Conservation (phyloP, 768 basidiomycete species). For the Mycena epipterygia region DNA sequence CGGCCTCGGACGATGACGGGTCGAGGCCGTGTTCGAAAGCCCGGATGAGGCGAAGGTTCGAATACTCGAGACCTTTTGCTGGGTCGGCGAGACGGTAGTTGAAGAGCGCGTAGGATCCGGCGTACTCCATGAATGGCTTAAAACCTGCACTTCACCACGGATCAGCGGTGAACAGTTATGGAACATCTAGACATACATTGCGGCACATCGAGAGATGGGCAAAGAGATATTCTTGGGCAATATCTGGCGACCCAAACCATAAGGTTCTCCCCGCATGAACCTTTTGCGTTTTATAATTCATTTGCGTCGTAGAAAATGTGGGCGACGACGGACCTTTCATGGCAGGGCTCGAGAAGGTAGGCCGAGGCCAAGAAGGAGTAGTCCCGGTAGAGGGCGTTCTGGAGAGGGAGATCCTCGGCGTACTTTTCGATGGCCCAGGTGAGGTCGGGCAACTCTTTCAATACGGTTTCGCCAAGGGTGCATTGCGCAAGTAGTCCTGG, state of each 20-base stretch:
- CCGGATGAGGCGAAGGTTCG: conserved; percentile 50
- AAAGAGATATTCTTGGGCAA: conserved; percentile 43
- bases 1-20: conserved; percentile 41
- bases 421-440: conserved; percentile 39
- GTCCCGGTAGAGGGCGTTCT: conserved; percentile 45
- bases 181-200: conserved; percentile 33
- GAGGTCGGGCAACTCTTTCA: conserved; percentile 42
- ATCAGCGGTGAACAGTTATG: neutral
- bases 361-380: conserved; percentile 48
- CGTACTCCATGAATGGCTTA: conserved; percentile 51
- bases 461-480: conserved; percentile 45
- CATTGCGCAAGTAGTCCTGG: conserved; percentile 45
- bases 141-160: conserved; percentile 31
- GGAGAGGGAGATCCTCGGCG: conserved; percentile 36
- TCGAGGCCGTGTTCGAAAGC: conserved; percentile 48
- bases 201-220: conserved; percentile 44
- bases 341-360: conserved; percentile 49
- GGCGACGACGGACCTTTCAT: conserved; percentile 41
- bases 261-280: conserved; percentile 42
- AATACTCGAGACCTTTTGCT: conserved; percentile 41
- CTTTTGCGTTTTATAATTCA: no score
- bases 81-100: conserved; percentile 42
- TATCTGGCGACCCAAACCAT: conserved; percentile 43
- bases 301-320: no score
- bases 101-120: conserved; percentile 47